Percentiles rank a stretch among this genome's conserved stretches.
Evolutionary conservation across 306 rosid species (phyloP).

Genomic region (Malus sylvestris): DNA sequence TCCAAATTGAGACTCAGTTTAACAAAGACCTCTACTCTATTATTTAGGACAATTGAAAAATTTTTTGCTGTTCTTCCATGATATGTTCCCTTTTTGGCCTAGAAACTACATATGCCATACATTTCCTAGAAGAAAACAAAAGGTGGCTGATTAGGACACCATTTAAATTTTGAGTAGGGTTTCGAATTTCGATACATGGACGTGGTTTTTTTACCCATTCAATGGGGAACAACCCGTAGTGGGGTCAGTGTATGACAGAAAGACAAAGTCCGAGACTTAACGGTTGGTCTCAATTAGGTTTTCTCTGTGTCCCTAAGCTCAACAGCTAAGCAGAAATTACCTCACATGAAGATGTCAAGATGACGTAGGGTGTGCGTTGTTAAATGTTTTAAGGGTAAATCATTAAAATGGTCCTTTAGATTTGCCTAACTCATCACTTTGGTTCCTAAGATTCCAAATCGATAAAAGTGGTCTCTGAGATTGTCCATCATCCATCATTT

Average conservation of each 20-base stretch:
- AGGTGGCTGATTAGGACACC: constrained; percentile 29
- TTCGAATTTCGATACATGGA: constrained; percentile 1
- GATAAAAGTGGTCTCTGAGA: too few relatives aligned
- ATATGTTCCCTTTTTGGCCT: neutral
- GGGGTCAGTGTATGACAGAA: neutral
- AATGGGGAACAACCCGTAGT: neutral
- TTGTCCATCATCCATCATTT: too few relatives aligned
- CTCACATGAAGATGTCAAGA: neutral
- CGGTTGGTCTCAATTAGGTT: neutral
- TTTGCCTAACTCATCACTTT: too few relatives aligned
- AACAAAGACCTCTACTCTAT: neutral
- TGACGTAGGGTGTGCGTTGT: too few relatives aligned
- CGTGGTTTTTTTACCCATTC: neutral
- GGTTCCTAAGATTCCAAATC: too few relatives aligned
- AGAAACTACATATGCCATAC: neutral
- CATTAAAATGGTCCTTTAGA: too few relatives aligned
- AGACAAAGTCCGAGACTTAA: neutral
- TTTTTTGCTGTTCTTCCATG: neutral
- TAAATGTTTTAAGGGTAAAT: too few relatives aligned
- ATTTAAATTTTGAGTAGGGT: constrained; percentile 13
- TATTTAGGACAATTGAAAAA: neutral
- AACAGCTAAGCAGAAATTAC: neutral
- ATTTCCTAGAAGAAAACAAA: neutral
- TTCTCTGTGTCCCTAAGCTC: neutral
- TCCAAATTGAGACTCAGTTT: neutral